phyloP scores from a whole-genome alignment of 768 basidiomycete species.

The Lactarius psammicola region DNA sequence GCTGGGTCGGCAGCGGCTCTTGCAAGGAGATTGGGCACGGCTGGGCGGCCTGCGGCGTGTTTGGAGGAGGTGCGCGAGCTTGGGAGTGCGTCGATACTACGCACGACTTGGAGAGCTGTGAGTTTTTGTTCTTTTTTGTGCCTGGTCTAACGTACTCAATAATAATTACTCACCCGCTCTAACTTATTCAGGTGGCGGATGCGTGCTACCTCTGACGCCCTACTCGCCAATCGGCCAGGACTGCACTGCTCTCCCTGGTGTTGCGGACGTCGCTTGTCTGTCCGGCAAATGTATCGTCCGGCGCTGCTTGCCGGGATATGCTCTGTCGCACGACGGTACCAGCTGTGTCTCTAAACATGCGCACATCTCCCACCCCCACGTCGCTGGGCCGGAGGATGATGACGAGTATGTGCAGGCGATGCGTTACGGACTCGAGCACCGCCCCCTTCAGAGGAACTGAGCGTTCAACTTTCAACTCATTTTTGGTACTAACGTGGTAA shows the following conservation, averaged over 20 bases:
- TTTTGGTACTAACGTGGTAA: not conserved
- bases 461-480: not conserved
- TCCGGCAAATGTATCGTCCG: constrained; percentile 44
- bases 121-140: too few relatives aligned
- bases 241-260: constrained; percentile 49
- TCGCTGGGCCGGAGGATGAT: not conserved
- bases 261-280: constrained; percentile 50
- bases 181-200: constrained; percentile 46
- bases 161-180: not conserved
- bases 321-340: constrained; percentile 25
- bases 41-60: constrained; percentile 45
- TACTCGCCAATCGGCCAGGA: constrained; percentile 43
- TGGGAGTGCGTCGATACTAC: constrained; percentile 53
- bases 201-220: constrained; percentile 38
- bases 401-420: constrained; percentile 19
- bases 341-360: constrained; percentile 24
- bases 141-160: not conserved
- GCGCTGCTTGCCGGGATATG: constrained; percentile 47
- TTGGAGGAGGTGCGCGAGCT: constrained; percentile 38
- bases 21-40: constrained; percentile 31
- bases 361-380: not conserved
- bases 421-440: constrained; percentile 32
- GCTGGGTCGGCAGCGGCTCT: constrained; percentile 37
- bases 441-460: constrained; percentile 22
- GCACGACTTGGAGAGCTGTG: constrained; percentile 53